Evolutionary conservation across 495 filamentous ascomycete genomes (phyloP), one percentile per base, ranked within the genome.

Genomic region (Hyaloscypha hepaticicola): DNA sequence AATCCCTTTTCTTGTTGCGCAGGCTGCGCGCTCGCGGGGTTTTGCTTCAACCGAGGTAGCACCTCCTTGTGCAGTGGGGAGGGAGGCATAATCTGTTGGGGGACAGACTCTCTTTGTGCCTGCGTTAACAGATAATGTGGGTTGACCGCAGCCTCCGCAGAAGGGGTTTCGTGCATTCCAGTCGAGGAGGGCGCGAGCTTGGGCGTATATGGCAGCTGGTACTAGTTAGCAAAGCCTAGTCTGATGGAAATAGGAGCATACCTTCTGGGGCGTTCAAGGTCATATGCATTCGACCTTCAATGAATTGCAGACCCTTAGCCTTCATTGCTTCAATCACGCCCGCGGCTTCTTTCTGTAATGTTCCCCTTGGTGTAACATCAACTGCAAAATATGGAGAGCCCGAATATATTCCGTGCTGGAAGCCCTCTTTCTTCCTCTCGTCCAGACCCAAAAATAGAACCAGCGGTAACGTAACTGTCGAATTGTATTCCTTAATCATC

Each of bases 81-180:
- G 94, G 69, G 95, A 97, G 2, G 83, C 83, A 50, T 76, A 72
- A 76, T 98, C 95, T 7, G 82, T 87, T 0, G 91, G 87, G 9
- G 95, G 95, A 70, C 95, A 99, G 31, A 87, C 84, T 33, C 96
- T 88, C 77, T 99, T 99, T 49, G 89, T 92, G 49, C 95, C 95
- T 8, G 87, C 92, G 73, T 97, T 90, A 41, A 95, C 83, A 22
- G 91, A 92, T 60, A 97, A 76, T 2, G 95, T 97, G 9, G 82
- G 86, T 65, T 91, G 80, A 33, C 95, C 94, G 78, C 95, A 97
- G 60, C 87, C 86, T 11, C 86, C 91, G 76, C 95, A 99, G 78
- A 92, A 98, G 38, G 87, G 91, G 72, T 96, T 97, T 52, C 94
- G 89, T 55, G 80, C 83, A 76, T 99, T 98, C 95, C 95, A 99